Evolutionary conservation across 2,329 filamentous ascomycete species (phyloP), one percentile per base, ranked within the genome.

Genomic region (Leptographium wingfieldii): DNA sequence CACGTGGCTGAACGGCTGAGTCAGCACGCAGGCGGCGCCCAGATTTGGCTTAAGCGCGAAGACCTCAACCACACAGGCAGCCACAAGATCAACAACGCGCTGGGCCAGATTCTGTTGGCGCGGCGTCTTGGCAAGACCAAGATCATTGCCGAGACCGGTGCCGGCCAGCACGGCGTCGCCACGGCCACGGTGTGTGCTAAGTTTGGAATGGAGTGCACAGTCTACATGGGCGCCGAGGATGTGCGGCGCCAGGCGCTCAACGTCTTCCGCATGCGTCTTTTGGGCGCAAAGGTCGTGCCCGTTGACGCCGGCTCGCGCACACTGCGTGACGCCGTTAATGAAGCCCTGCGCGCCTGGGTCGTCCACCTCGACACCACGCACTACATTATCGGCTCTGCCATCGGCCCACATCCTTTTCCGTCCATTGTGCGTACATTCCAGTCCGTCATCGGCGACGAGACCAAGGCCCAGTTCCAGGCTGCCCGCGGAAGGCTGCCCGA

Each of bases 71-170:
- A 99, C 72, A 97, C 94, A 10, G 94, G 94, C 66, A 95, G 89
- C 64, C 94, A 99, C 80, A 99, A 99, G 82, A 97, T 99, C 79
- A 99, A 99, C 79, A 99, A 99, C 69, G 94, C 94, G 0, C 78
- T 99, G 10, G 94, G 94, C 2, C 94, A 99, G 73, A 85, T 96
- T 56, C 81, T 99, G 16, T 77, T 99, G 48, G 94, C 94, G 1
- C 82, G 82, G 67, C 81, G 90, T 63, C 76, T 99, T 56, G 94
- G 94, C 57, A 99, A 99, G 82, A 96, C 86, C 6, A 88, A 91
- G 72, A 97, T 99, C 68, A 99, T 99, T 67, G 94, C 94, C 56
- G 94, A 99, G 76, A 99, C 94, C 19, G 94, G 94, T 66, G 94
- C 94, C 59, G 94, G 94, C 22, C 94, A 99, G 76, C 94, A 99